phyloP scores from a whole-genome alignment of 176 grass and related monocot genomes.

The Oryza glumipatula region DNA sequence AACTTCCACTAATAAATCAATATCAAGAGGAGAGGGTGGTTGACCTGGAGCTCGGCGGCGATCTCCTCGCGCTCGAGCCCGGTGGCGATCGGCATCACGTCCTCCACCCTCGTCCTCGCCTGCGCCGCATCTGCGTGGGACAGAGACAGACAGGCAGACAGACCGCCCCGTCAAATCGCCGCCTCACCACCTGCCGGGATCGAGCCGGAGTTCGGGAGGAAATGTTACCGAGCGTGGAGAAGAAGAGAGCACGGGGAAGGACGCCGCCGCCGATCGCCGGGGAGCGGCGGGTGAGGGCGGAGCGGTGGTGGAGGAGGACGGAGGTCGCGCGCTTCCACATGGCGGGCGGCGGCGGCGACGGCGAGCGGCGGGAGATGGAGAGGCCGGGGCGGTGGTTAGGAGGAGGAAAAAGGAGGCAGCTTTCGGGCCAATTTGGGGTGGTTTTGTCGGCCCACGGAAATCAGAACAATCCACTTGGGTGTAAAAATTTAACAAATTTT shows the following conservation, averaged over 20 bases:
- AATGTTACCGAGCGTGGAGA: conserved; percentile 45
- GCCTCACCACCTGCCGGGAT: no score
- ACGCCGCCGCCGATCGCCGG: neutral
- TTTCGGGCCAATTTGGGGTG: neutral
- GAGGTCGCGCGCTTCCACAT: conserved; percentile 55
- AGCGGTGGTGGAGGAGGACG: conserved; percentile 27
- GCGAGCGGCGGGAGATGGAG: neutral
- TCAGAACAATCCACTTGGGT: neutral
- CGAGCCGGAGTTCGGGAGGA: neutral
- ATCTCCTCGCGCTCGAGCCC: conserved; percentile 76
- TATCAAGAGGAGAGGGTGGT: neutral
- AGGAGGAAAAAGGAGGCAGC: neutral
- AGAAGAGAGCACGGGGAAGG: conserved; percentile 5
- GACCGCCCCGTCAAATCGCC: conserved; percentile 17
- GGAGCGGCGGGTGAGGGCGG: neutral
- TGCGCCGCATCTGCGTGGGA: conserved; percentile 17
- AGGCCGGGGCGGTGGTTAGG: neutral
- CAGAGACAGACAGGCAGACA: neutral
- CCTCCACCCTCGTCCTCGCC: conserved; percentile 53
- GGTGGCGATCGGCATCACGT: conserved; percentile 76
- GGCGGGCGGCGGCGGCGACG: conserved; percentile 22
- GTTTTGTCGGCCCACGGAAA: neutral
- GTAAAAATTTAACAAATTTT: neutral
- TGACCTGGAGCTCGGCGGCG: conserved; percentile 61
- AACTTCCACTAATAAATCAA: neutral